Evolutionary conservation across 371 early-diverging fungal genomes (phyloP).

Genomic region (Syncephalis plumigaleata): DNA sequence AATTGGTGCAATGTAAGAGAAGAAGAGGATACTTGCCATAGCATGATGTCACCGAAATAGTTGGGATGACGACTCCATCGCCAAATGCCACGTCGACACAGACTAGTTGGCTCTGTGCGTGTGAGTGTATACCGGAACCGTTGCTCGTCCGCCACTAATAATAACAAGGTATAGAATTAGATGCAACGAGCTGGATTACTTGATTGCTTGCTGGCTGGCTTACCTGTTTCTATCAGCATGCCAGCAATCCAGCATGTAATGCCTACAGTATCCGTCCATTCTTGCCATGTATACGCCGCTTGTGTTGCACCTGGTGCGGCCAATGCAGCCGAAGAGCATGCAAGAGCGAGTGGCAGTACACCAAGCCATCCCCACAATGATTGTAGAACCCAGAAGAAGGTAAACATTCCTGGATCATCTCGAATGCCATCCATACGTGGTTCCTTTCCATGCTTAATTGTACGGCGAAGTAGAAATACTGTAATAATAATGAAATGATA

Average conservation of each 20-base stretch:
- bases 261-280: constrained; percentile 2
- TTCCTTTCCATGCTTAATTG: constrained; percentile 1
- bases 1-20: too few relatives aligned
- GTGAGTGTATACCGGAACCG: not conserved
- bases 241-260: constrained; percentile 1
- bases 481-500: not conserved
- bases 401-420: not conserved
- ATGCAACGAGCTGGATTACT: not conserved
- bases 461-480: constrained; percentile 4
- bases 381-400: constrained; percentile 3
- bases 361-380: constrained; percentile 4
- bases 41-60: constrained; percentile 6
- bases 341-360: constrained; percentile 2
- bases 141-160: not conserved
- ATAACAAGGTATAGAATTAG: not conserved
- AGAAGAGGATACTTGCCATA: not conserved
- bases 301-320: not conserved
- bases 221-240: constrained; percentile 1
- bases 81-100: constrained; percentile 4
- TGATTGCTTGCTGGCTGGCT: too few relatives aligned
- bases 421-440: constrained; percentile 4
- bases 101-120: not conserved
- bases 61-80: constrained; percentile 7
- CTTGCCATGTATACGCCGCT: constrained; percentile 1
- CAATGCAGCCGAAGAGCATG: constrained; percentile 2